phyloP scores from a whole-genome alignment of 371 early-diverging fungal species.

The Rhizopus sp. region DNA sequence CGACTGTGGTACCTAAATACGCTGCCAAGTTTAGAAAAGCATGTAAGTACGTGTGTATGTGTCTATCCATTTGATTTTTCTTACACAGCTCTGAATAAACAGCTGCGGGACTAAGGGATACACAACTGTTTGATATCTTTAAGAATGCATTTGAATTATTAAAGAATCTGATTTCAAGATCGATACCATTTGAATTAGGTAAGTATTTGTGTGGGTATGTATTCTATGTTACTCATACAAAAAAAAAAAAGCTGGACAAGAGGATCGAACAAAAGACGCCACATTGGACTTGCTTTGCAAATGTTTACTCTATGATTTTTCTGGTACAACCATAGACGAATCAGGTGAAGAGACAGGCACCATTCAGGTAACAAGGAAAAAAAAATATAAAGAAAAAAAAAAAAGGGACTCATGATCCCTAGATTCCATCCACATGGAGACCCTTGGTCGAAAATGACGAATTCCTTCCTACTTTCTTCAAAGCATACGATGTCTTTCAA shows the following conservation, averaged over 20 bases:
- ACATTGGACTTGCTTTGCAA: constrained; percentile 65
- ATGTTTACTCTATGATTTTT: constrained; percentile 82
- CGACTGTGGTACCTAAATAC: constrained; percentile 59
- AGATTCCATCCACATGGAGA: constrained; percentile 79
- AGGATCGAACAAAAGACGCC: constrained; percentile 52
- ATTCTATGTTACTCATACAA: not conserved
- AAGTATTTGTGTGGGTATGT: not conserved
- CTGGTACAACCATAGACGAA: constrained; percentile 83
- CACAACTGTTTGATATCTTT: constrained; percentile 71
- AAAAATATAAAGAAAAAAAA: not conserved
- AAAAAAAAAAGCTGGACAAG: constrained; percentile 45
- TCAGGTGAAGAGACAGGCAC: constrained; percentile 78
- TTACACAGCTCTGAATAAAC: constrained; percentile 2
- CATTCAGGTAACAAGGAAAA: constrained; percentile 60
- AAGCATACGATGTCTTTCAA: constrained; percentile 58
- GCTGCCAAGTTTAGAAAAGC: constrained; percentile 67
- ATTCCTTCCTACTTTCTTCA: constrained; percentile 66
- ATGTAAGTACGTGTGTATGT: constrained; percentile 26
- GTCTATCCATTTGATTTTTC: not conserved
- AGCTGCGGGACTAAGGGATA: constrained; percentile 82
- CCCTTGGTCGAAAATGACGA: constrained; percentile 58
- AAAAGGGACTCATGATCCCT: not conserved
- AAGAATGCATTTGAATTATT: constrained; percentile 61
- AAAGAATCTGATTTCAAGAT: constrained; percentile 36
- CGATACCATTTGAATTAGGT: constrained; percentile 44